phyloP scores from a whole-genome alignment of 768 basidiomycete species.

The Rhizopogon salebrosus region DNA sequence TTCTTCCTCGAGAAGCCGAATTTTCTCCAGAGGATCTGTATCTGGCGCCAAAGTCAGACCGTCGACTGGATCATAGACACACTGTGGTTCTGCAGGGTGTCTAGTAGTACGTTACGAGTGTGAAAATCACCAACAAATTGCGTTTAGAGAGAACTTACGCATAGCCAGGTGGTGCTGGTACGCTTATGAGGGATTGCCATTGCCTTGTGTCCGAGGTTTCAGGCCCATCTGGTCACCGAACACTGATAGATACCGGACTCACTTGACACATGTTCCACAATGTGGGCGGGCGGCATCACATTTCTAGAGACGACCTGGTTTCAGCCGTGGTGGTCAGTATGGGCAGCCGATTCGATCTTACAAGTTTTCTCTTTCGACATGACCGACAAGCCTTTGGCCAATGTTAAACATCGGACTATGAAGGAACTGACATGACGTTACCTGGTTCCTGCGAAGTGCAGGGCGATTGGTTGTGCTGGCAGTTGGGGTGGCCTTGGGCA shows the following conservation, averaged over 20 bases:
- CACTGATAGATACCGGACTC: conserved; percentile 23
- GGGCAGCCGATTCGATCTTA: conserved; percentile 31
- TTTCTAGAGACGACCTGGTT: conserved; percentile 47
- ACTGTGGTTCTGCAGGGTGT: conserved; percentile 82
- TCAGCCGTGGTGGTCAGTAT: background rate
- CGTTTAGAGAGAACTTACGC: conserved; percentile 43
- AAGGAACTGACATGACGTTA: conserved; percentile 15
- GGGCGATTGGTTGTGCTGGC: conserved; percentile 39
- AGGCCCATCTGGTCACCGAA: background rate
- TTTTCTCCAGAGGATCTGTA: conserved; percentile 74
- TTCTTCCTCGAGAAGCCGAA: conserved; percentile 71
- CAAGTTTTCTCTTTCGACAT: conserved; percentile 81
- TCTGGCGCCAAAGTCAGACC: conserved; percentile 73
- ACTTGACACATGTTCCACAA: conserved; percentile 83
- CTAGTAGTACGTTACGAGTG: conserved; percentile 36
- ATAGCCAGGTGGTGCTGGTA: conserved; percentile 82
- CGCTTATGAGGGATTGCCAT: conserved; percentile 77
- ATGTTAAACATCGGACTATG: background rate
- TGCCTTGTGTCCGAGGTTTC: conserved; percentile 40
- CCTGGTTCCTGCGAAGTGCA: conserved; percentile 78
- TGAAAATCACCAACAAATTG: conserved; percentile 1
- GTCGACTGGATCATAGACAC: conserved; percentile 83
- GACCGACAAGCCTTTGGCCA: conserved; percentile 63
- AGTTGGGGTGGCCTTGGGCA: conserved; percentile 61
- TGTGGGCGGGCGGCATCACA: conserved; percentile 85